These are phyloP conservation scores for Mycena galericulata DNA, from an alignment of 768 basidiomycete genomes.

Conservation along the genomic window DNA sequence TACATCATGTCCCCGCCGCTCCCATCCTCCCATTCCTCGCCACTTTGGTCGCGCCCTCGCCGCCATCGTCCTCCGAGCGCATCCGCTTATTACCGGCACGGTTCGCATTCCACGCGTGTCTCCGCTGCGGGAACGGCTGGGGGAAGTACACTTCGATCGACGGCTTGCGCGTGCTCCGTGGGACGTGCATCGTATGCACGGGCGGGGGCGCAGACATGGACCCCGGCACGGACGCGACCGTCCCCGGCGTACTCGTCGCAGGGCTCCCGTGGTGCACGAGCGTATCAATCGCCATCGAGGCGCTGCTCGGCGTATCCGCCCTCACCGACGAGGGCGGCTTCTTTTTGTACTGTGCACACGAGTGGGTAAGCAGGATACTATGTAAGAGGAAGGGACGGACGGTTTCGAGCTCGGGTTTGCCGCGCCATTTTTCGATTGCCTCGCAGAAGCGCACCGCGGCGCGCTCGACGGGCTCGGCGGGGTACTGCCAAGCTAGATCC, in stretches of 20 bases:
- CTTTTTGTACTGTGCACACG: constrained; percentile 65
- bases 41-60: constrained; percentile 8
- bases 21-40: constrained; percentile 10
- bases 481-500: constrained; percentile 81
- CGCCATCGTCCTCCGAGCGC: constrained; percentile 18
- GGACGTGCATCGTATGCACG: constrained; percentile 17
- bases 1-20: too few species aligned
- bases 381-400: constrained; percentile 50
- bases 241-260: constrained; percentile 41
- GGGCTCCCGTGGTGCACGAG: constrained; percentile 74
- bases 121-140: constrained; percentile 36
- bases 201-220: neutral
- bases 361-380: constrained; percentile 14
- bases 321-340: constrained; percentile 45
- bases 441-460: constrained; percentile 85
- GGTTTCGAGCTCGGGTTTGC: constrained; percentile 86
- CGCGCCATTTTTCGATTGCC: constrained; percentile 84
- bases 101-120: constrained; percentile 8
- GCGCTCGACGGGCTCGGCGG: constrained; percentile 84
- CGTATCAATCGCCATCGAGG: constrained; percentile 70
- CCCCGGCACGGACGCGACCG: neutral
- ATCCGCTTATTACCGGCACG: constrained; percentile 18
- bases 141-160: constrained; percentile 63
- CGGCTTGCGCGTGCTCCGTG: constrained; percentile 47
- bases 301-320: constrained; percentile 45